A percentile compares a stretch with the other conserved stretches of the same genome.
phyloP scores from a whole-genome alignment of 345 rosid genomes.

The Populus davidiana region DNA sequence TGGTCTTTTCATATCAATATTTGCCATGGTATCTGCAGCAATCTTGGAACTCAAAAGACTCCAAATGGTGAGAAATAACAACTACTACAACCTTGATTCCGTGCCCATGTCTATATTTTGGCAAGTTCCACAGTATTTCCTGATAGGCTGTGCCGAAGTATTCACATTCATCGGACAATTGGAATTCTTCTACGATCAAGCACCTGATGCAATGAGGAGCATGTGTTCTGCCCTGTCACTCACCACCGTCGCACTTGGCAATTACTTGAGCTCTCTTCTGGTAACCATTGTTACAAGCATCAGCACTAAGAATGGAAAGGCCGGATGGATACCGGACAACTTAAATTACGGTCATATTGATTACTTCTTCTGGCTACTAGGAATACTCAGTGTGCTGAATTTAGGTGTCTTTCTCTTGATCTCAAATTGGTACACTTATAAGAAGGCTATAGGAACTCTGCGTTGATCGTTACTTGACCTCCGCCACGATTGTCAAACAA shows the following conservation, averaged over 20 bases:
- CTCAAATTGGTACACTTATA: constrained; percentile 43
- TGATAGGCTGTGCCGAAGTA: constrained; percentile 49
- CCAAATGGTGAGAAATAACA: constrained; percentile 24
- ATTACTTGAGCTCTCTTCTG: constrained; percentile 37
- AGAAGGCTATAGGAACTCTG: constrained; percentile 22
- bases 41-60: constrained; percentile 29
- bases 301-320: constrained; percentile 29
- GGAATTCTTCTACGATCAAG: constrained; percentile 53
- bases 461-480: not conserved
- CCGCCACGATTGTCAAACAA: not conserved
- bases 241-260: constrained; percentile 32
- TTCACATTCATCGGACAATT: constrained; percentile 47
- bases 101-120: constrained; percentile 43
- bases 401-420: constrained; percentile 28
- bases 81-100: constrained; percentile 18
- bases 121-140: constrained; percentile 53
- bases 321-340: constrained; percentile 42
- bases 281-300: constrained; percentile 28
- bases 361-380: constrained; percentile 44
- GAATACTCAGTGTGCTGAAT: constrained; percentile 32
- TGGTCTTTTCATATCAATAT: constrained; percentile 40
- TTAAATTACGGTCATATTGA: constrained; percentile 40
- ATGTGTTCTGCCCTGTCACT: constrained; percentile 40
- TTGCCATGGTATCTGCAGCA: constrained; percentile 38
- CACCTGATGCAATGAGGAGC: constrained; percentile 56